Base-by-base conservation (phyloP, 2,329 filamentous ascomycete genomes). In the Dactylellina drechsleri region DNA sequence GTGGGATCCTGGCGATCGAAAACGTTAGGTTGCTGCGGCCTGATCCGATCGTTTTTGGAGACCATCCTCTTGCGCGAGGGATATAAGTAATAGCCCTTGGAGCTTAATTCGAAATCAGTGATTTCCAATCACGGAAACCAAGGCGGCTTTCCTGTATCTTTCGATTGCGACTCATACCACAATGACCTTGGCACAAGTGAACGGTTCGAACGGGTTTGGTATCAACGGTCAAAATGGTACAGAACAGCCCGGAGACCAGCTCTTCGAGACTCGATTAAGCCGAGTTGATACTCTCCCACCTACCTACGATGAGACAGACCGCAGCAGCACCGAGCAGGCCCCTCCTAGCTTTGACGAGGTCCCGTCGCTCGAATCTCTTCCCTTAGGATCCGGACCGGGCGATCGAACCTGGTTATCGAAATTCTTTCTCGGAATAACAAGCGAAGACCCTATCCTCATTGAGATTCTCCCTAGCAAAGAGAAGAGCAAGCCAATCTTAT, bases 361-460 rank as follows among this genome's bases (percentile, higher is more conserved):
- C n/a, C 57, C 70, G 3, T 67, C 64, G 8, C 53, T 67, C 15
- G 52, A 67, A 28, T 62, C 62, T 5, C 16, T 67, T 28, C 57
- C 62, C 2, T 47, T 74, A 0, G 50, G 31, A n/a, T 52, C 56
- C 7, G 57, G 56, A 10, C 26, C 62, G 0, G 36, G 49, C 15
- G 70, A 74, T 57, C 70, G 70, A 6, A 57, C 20, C 36, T 74
- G 70, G 70, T 47, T 74, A 13, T 61, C 62, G 20, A 74, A 67
- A 50, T 74, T 67, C 45, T 57, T 57, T 4, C 57, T 74, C 45
- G 54, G 50, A 18, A 20, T 74, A 10, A 66, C 57, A 13, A 64
- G 57, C 16, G 53, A 41, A n/a, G 62, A 74, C 12, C 70, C 70
- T 15, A 41, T 66, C 4, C 47, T 57, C 16, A 49, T 74, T 10